These are phyloP conservation scores for Volvariella surrecta DNA, from an alignment of 1,284 basidiomycete genomes.

Conservation along the genomic window DNA sequence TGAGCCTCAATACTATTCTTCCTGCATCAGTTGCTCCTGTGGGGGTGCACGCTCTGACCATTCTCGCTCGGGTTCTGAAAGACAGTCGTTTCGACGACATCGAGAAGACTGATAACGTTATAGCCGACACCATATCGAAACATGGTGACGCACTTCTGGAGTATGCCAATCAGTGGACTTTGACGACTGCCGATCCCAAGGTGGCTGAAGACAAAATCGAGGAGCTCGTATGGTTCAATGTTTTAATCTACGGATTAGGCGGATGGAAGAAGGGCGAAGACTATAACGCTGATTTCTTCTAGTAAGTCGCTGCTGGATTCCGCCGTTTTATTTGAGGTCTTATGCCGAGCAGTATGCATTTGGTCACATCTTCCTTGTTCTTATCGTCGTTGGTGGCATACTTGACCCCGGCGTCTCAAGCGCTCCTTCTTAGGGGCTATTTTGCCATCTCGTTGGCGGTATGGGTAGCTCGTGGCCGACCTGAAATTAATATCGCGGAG, in stretches of 20 bases:
- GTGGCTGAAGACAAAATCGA: conserved; percentile 35
- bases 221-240: conserved; percentile 36
- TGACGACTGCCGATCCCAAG: conserved; percentile 21
- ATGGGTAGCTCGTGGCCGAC: conserved; percentile 34
- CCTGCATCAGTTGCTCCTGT: conserved; percentile 5
- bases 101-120: conserved; percentile 15
- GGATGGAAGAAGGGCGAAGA: conserved; percentile 26
- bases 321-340: not conserved
- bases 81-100: conserved; percentile 27
- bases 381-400: conserved; percentile 30
- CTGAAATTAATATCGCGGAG: conserved; percentile 26
- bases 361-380: conserved; percentile 46
- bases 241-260: conserved; percentile 32
- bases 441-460: conserved; percentile 27
- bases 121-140: conserved; percentile 21
- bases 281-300: conserved; percentile 32
- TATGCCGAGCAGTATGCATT: conserved; percentile 33
- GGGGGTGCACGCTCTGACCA: conserved; percentile 29
- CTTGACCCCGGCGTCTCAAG: conserved; percentile 28
- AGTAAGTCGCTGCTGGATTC: conserved; percentile 24
- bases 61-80: conserved; percentile 36
- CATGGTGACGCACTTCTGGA: conserved; percentile 30
- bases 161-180: conserved; percentile 42
- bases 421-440: conserved; percentile 33
- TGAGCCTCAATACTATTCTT: conserved; percentile 7